A percentile compares a stretch with the other conserved stretches of the same genome.
phyloP scores from a whole-genome alignment of 345 rosid species.

The Salix dunnii region DNA sequence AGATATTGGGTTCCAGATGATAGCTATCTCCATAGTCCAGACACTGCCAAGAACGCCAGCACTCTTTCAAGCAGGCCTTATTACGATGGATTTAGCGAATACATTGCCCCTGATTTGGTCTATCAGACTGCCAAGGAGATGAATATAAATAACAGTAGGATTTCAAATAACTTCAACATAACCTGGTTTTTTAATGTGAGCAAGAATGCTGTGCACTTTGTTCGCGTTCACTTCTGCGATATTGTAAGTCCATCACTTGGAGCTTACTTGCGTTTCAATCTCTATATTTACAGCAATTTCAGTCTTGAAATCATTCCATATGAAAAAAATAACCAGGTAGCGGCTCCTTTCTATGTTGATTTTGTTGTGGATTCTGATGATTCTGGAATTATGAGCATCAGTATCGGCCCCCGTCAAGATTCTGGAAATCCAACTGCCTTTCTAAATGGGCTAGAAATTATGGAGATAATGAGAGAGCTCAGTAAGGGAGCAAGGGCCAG shows the following conservation, averaged over 20 bases:
- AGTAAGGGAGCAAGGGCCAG: background rate
- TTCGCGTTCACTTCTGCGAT: slow-evolving; percentile 62
- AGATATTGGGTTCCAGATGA: slow-evolving; percentile 47
- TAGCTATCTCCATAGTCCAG: slow-evolving; percentile 15
- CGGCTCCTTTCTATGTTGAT: slow-evolving; percentile 41
- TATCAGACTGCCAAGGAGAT: slow-evolving; percentile 41
- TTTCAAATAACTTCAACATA: slow-evolving; percentile 10
- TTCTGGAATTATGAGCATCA: slow-evolving; percentile 34
- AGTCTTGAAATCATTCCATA: slow-evolving; percentile 21
- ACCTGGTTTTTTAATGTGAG: slow-evolving; percentile 50
- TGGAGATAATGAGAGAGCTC: slow-evolving; percentile 34
- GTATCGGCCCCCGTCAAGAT: slow-evolving; percentile 19
- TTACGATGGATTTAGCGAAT: slow-evolving; percentile 7
- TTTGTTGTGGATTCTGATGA: slow-evolving; percentile 41
- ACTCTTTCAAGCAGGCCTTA: background rate
- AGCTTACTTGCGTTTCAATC: slow-evolving; percentile 17
- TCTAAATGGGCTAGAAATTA: slow-evolving; percentile 55
- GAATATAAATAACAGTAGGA: background rate
- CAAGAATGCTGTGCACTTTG: slow-evolving; percentile 32
- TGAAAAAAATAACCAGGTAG: accelerated
- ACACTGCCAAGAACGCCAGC: background rate
- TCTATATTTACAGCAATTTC: slow-evolving; percentile 34
- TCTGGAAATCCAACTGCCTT: background rate
- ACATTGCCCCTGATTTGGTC: slow-evolving; percentile 41
- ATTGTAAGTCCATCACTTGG: background rate